A percentile compares a stretch with the other conserved stretches of the same genome.
phyloP scores from a whole-genome alignment of 2,329 filamentous ascomycete genomes.

The Botrytis porri region DNA sequence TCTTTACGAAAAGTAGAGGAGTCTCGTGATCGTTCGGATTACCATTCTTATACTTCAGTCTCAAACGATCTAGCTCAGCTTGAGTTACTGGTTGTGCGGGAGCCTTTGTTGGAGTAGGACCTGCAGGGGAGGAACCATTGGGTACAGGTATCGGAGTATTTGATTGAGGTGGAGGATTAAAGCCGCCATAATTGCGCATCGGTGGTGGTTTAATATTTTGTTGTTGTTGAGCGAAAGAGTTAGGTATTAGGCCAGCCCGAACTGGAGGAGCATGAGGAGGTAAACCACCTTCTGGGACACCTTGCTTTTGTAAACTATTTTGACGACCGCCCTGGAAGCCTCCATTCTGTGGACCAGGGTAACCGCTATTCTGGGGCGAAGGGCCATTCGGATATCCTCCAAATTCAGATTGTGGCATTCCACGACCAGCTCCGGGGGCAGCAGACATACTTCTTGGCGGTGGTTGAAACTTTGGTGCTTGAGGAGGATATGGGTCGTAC shows the following conservation, averaged over 20 bases:
- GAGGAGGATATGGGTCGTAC: conserved; percentile 26
- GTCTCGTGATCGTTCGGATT: conserved; percentile 71
- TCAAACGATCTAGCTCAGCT: conserved; percentile 73
- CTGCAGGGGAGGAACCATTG: conserved; percentile 8
- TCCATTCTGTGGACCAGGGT: conserved; percentile 23
- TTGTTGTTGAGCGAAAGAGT: conserved; percentile 50
- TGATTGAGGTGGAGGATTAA: conserved; percentile 19
- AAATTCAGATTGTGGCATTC: conserved; percentile 26
- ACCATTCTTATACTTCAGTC: conserved; percentile 61
- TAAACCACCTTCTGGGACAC: conserved; percentile 41
- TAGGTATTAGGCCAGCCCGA: conserved; percentile 59
- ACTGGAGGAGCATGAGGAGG: conserved; percentile 62
- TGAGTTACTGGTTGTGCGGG: conserved; percentile 58
- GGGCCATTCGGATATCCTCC: conserved; percentile 25
- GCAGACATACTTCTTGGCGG: conserved; percentile 34
- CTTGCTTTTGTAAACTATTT: conserved; percentile 29
- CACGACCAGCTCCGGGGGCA: conserved; percentile 27
- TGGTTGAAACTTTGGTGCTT: conserved; percentile 30
- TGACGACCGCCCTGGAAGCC: conserved; percentile 21
- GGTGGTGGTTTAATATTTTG: conserved; percentile 57
- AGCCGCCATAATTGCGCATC: conserved; percentile 39
- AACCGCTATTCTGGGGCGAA: conserved; percentile 22
- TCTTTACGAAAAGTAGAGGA: conserved; percentile 74
- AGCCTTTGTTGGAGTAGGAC: conserved; percentile 16
- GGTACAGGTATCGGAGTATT: not conserved